Evolutionary conservation across 768 basidiomycete genomes (phyloP), one percentile per base, ranked within the genome.

Genomic region (Mycena kentingensis): DNA sequence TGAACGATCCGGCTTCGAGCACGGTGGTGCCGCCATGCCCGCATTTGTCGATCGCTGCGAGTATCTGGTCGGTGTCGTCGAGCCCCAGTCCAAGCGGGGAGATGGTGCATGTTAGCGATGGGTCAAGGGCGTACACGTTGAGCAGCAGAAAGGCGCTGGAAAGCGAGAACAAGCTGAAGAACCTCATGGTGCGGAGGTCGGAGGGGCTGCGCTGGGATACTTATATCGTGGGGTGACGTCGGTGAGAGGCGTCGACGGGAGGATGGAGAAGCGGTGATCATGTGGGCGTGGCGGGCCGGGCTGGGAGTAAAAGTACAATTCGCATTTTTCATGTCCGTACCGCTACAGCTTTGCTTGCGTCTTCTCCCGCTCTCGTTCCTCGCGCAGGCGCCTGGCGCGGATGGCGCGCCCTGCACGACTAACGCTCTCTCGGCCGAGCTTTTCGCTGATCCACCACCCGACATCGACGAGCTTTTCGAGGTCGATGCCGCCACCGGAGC

Each of bases 391-490:
- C 49, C 76, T 74, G 15, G 88, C 83, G 50, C 80, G 70, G 52
- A 87, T 69, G 10, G 92, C 93, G 52, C 80, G 78, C 1, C 88
- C 92, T 1, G 84, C 91, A 13, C 91, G 77, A 65, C 90, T 93
- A 27, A 80, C 83, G 60, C 82, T 93, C 58, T 80, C 75, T 54
- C 85, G 73, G 1, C 83, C 82, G 5, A 97, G 72, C 51, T 74
- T 64, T 54, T 80, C 75, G 27, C 83, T 86, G 49, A 96, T 85
- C 94, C 93, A 97, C 67, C 78, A 84, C 0, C 93, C 94, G 28
- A 86, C 84, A 38, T 85, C 82, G 2, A 82, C 85, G 37, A 94
- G 74, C 53, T 79, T 70, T n/a, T 83, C 78, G 34, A 94, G 70
- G 61, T 92, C 80, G 36, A 80, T 69, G 1, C 72, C 71, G 4